Evolutionary conservation across 1,284 basidiomycete genomes (phyloP).

Genomic region (Microbotryomycetes sp.): DNA sequence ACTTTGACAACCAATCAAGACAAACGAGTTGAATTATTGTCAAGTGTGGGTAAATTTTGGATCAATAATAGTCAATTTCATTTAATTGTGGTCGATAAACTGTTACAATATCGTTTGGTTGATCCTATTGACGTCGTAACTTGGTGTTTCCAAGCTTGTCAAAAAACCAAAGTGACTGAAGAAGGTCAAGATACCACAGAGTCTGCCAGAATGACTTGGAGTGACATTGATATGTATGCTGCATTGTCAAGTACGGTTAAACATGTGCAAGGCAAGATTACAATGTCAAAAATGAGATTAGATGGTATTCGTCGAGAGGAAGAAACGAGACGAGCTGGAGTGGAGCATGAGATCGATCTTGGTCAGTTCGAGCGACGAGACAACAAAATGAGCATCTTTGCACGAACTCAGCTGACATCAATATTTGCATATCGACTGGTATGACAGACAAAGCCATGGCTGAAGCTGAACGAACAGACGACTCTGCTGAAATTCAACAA

Average conservation of each 20-base stretch:
- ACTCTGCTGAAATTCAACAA: conserved; percentile 59
- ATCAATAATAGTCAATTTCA: conserved; percentile 72
- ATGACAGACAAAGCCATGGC: conserved; percentile 57
- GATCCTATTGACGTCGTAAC: conserved; percentile 85
- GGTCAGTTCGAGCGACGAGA: conserved; percentile 15
- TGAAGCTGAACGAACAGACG: conserved; percentile 51
- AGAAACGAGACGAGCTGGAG: conserved; percentile 16
- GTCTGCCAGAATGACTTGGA: conserved; percentile 45
- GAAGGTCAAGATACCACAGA: conserved; percentile 39
- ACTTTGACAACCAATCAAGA: conserved; percentile 55
- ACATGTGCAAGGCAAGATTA: conserved; percentile 79
- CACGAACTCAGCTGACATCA: not conserved
- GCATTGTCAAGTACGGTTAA: conserved; percentile 70
- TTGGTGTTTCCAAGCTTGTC: conserved; percentile 89
- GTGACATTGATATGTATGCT: conserved; percentile 69
- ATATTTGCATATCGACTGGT: too few relatives aligned
- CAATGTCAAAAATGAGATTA: conserved; percentile 65
- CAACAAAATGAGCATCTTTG: too few relatives aligned
- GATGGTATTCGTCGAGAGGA: conserved; percentile 72
- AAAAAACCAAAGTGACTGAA: too few relatives aligned
- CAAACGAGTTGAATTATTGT: conserved; percentile 64
- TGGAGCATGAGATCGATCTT: conserved; percentile 10
- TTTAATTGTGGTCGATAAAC: conserved; percentile 88
- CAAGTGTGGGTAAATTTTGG: conserved; percentile 71
- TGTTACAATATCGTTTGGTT: conserved; percentile 96